These are phyloP conservation scores for Skeletonema grethae DNA, from an alignment of 108 stramenopile species.

Conservation along the genomic window DNA sequence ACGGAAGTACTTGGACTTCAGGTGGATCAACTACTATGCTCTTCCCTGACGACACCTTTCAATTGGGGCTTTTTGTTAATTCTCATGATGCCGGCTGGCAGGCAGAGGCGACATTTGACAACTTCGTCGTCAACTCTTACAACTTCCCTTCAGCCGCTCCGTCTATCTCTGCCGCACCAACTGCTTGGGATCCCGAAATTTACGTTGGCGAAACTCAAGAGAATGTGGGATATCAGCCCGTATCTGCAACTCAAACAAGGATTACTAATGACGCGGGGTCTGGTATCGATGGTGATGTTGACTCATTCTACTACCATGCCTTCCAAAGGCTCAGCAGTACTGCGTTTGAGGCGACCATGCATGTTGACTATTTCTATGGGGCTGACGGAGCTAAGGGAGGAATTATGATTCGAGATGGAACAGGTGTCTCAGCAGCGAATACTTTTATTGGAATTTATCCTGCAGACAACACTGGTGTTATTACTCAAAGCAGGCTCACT, in stretches of 20 bases:
- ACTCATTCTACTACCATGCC: background rate
- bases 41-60: background rate
- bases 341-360: background rate
- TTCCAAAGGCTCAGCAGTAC: background rate
- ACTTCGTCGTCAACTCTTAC: constrained; percentile 16
- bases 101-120: constrained; percentile 23
- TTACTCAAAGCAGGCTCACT: background rate
- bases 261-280: background rate
- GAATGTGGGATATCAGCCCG: background rate
- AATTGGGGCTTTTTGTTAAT: background rate
- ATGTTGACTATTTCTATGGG: background rate
- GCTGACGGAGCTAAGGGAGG: background rate
- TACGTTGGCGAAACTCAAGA: background rate
- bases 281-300: background rate
- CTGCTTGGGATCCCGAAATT: background rate
- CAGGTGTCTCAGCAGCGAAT: background rate
- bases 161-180: constrained; percentile 4
- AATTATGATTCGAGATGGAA: background rate
- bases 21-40: background rate
- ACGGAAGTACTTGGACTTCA: background rate
- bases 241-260: background rate
- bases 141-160: constrained; percentile 24
- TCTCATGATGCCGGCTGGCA: background rate
- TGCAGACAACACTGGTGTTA: background rate
- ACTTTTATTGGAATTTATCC: background rate